These are phyloP conservation scores for Pythium sukuiense DNA, from an alignment of 352 stramenopile genomes.

Conservation along the genomic window DNA sequence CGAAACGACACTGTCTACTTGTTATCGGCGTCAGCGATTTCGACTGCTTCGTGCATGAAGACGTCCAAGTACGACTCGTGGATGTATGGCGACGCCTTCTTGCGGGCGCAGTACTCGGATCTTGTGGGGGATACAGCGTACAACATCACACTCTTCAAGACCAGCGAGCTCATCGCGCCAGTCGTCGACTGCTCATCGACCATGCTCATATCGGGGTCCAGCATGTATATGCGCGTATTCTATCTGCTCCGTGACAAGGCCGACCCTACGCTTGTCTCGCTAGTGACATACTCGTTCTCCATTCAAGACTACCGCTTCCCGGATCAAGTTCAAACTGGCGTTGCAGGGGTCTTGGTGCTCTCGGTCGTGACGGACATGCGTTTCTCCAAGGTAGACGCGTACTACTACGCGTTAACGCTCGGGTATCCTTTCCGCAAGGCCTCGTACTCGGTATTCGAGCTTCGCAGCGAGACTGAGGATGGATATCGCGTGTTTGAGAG, in stretches of 20 bases:
- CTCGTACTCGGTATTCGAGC: background rate
- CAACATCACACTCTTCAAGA: conserved; percentile 22
- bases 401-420: conserved; percentile 7
- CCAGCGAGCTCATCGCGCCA: conserved; percentile 19
- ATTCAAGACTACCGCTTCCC: conserved; percentile 15
- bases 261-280: conserved; percentile 5
- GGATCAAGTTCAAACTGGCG: conserved; percentile 11
- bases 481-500: conserved; percentile 11
- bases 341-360: background rate
- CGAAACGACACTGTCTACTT: conserved; percentile 33
- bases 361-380: conserved; percentile 7
- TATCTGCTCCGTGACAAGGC: conserved; percentile 23
- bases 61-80: conserved; percentile 24
- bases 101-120: conserved; percentile 13
- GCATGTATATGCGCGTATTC: conserved; percentile 14
- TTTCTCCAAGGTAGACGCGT: background rate
- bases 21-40: background rate
- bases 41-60: conserved; percentile 22
- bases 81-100: conserved; percentile 30
- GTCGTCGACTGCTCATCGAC: conserved; percentile 42
- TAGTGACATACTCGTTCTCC: conserved; percentile 21
- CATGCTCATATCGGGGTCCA: conserved; percentile 2
- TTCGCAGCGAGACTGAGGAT: background rate
- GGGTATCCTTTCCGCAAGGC: conserved; percentile 19
- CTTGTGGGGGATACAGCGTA: conserved; percentile 16